Evolutionary conservation across 176 grass and related monocot genomes (phyloP).

Genomic region (Panicum miliaceum): DNA sequence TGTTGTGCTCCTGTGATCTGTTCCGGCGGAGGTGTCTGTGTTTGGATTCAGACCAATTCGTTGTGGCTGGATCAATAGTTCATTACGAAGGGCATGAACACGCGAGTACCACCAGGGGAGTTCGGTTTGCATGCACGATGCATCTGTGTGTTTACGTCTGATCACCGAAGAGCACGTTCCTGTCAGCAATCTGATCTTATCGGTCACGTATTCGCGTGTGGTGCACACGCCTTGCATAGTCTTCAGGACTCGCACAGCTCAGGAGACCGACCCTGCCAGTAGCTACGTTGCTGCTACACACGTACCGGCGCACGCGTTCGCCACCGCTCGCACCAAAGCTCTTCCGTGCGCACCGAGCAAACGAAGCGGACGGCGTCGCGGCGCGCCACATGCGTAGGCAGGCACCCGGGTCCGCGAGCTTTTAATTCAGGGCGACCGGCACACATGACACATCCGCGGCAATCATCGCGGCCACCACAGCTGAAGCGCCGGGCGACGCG

Average conservation of each 20-base stretch:
- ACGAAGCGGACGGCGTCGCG: background rate
- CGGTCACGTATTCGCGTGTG: background rate
- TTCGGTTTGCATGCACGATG: background rate
- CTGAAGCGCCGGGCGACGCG: background rate
- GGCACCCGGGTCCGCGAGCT: background rate
- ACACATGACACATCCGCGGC: background rate
- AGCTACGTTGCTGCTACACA: too few species aligned
- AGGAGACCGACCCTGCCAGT: background rate
- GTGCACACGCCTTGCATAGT: too few species aligned
- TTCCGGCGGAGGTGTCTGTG: background rate
- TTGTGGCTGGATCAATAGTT: too few species aligned
- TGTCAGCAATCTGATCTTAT: background rate
- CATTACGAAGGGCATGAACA: background rate
- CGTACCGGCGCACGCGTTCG: conserved; percentile 4
- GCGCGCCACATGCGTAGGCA: background rate
- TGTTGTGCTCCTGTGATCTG: background rate
- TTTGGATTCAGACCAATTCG: background rate
- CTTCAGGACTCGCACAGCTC: background rate
- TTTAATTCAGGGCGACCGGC: background rate
- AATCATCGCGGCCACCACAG: conserved; percentile 10
- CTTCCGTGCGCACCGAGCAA: background rate
- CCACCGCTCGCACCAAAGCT: background rate
- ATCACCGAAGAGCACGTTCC: background rate
- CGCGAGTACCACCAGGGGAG: background rate
- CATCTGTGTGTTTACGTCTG: too few species aligned